These are phyloP conservation scores for Kernera saxatilis DNA, from an alignment of 345 rosid genomes.

Conservation along the genomic window DNA sequence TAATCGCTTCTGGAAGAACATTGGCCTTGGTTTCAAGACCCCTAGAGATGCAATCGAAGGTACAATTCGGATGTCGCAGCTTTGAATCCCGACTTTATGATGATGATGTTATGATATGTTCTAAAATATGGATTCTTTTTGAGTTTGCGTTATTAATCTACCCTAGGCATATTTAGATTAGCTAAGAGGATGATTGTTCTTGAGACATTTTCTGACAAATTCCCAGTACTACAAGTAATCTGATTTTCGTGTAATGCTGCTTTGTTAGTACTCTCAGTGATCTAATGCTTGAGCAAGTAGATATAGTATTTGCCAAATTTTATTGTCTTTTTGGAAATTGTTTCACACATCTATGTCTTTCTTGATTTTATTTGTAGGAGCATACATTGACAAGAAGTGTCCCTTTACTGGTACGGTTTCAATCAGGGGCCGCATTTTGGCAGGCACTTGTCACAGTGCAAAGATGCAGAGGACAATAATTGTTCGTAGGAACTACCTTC, in stretches of 20 bases:
- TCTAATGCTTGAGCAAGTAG: not conserved
- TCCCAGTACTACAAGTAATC: not conserved
- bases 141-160: not conserved
- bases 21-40: slow-evolving; percentile 84
- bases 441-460: slow-evolving; percentile 89
- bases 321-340: not conserved
- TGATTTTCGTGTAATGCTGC: not conserved
- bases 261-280: not conserved
- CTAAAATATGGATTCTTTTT: not conserved
- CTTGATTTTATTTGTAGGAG: slow-evolving; percentile 33
- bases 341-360: not conserved
- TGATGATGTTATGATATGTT: not conserved
- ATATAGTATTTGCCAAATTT: not conserved
- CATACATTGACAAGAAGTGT: slow-evolving; percentile 77
- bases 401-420: slow-evolving; percentile 78
- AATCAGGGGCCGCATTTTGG: slow-evolving; percentile 72
- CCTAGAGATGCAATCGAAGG: slow-evolving; percentile 81
- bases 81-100: not conserved
- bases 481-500: slow-evolving; percentile 77
- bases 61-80: slow-evolving; percentile 2
- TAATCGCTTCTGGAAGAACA: slow-evolving; percentile 70
- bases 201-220: not conserved
- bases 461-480: slow-evolving; percentile 83
- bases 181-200: not conserved
- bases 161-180: not conserved